These are phyloP conservation scores for Alternaria viburni DNA, from an alignment of 2,329 filamentous ascomycete genomes.

Conservation along the genomic window DNA sequence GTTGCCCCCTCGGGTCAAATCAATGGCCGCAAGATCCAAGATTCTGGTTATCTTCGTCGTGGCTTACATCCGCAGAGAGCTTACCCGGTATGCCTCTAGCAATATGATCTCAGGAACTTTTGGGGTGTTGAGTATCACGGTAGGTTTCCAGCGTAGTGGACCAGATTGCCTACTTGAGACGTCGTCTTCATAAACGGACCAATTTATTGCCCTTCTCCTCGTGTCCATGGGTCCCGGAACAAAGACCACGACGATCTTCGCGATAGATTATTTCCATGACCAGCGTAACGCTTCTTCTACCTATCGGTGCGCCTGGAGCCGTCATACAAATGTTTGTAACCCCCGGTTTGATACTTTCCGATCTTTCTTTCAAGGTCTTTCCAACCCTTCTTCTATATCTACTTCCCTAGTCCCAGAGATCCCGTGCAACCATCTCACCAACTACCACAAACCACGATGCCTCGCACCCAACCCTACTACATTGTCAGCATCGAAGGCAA, in stretches of 20 bases:
- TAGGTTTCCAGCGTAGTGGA: background rate
- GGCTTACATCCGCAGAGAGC: too few species aligned
- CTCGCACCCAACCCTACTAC: background rate
- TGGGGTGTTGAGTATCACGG: too few species aligned
- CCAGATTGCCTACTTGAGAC: background rate
- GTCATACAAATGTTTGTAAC: background rate
- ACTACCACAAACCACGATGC: background rate
- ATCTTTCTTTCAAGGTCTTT: background rate
- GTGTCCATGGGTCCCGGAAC: background rate
- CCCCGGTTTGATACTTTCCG: background rate
- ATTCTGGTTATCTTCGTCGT: too few species aligned
- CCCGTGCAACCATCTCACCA: background rate
- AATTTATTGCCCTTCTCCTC: background rate
- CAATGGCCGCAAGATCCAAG: too few species aligned
- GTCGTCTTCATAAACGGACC: background rate
- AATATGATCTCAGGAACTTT: too few species aligned
- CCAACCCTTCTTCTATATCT: background rate
- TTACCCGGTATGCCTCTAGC: too few species aligned
- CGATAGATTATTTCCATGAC: background rate
- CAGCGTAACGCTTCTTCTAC: background rate
- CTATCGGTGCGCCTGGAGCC: background rate
- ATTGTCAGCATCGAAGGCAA: background rate
- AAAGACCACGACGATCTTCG: background rate
- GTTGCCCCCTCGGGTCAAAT: too few species aligned
- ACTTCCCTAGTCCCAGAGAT: background rate